A percentile compares a stretch with the other conserved stretches of the same genome.
These are phyloP conservation scores for Lyophyllum semitale DNA, from an alignment of 768 basidiomycete species.

Conservation along the genomic window DNA sequence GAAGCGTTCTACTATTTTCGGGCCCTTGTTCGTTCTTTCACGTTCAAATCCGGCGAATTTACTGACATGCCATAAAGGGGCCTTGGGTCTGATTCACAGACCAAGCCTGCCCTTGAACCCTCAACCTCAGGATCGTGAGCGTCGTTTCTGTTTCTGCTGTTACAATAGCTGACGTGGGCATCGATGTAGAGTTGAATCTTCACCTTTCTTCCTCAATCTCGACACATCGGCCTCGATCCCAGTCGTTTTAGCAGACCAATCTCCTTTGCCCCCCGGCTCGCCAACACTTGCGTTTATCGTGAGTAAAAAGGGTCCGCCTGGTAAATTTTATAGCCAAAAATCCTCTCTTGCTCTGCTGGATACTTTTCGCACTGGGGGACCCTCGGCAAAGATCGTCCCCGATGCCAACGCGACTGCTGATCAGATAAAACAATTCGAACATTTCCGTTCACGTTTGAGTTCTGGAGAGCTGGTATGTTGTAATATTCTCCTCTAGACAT, in stretches of 20 bases:
- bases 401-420: slow-evolving; percentile 39
- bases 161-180: not conserved
- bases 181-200: slow-evolving; percentile 24
- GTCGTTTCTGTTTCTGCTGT: not conserved
- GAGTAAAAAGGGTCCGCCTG: slow-evolving; percentile 47
- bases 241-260: slow-evolving; percentile 43
- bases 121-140: slow-evolving; percentile 30
- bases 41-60: not conserved
- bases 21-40: slow-evolving; percentile 43
- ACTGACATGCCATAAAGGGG: slow-evolving; percentile 26
- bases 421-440: slow-evolving; percentile 48
- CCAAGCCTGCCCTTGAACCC: slow-evolving; percentile 1
- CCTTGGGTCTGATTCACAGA: slow-evolving; percentile 30
- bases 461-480: slow-evolving; percentile 54
- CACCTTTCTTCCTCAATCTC: slow-evolving; percentile 49
- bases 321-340: slow-evolving; percentile 58
- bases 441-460: slow-evolving; percentile 50
- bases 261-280: slow-evolving; percentile 27
- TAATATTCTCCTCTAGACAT: not conserved
- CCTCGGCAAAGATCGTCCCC: slow-evolving; percentile 47
- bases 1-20: slow-evolving; percentile 65
- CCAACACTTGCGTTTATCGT: slow-evolving; percentile 40
- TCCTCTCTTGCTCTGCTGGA: slow-evolving; percentile 52
- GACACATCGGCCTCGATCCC: slow-evolving; percentile 54
- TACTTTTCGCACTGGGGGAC: slow-evolving; percentile 51